Conservation (phyloP, 805 yeast genomes). For the Debaryomyces hansenii region DNA sequence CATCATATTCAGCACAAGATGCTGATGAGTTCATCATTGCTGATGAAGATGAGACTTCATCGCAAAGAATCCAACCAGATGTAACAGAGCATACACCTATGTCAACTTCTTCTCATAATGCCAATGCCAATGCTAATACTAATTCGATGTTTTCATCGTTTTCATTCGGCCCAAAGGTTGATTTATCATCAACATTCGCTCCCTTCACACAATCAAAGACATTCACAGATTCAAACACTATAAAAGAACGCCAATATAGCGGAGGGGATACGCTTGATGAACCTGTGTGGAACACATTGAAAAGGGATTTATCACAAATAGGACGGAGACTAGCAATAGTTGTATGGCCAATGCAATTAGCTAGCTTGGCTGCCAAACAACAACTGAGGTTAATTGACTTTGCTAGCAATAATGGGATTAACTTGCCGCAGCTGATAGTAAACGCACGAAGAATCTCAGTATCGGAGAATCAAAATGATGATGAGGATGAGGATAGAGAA, state of each 20-base stretch:
- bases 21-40: constrained; percentile 37
- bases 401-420: constrained; percentile 36
- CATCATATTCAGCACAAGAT: constrained; percentile 5
- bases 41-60: constrained; percentile 27
- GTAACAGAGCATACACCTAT: background rate
- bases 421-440: constrained; percentile 34
- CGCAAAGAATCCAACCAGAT: constrained; percentile 2
- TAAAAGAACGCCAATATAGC: constrained; percentile 51
- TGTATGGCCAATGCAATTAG: constrained; percentile 46
- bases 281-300: constrained; percentile 58
- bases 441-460: constrained; percentile 27
- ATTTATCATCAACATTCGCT: constrained; percentile 34
- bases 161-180: constrained; percentile 27
- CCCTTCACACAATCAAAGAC: constrained; percentile 24
- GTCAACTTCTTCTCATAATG: background rate
- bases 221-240: constrained; percentile 21
- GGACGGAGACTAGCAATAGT: constrained; percentile 37
- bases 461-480: constrained; percentile 17
- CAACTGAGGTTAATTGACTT: constrained; percentile 32
- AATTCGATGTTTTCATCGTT: constrained; percentile 9
- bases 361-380: constrained; percentile 34
- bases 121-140: background rate
- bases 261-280: constrained; percentile 77
- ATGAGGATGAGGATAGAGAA: constrained; percentile 26
- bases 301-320: constrained; percentile 37